Evolutionary conservation across 371 early-diverging fungal genomes (phyloP).

Genomic region (Rhizopus microsporus): DNA sequence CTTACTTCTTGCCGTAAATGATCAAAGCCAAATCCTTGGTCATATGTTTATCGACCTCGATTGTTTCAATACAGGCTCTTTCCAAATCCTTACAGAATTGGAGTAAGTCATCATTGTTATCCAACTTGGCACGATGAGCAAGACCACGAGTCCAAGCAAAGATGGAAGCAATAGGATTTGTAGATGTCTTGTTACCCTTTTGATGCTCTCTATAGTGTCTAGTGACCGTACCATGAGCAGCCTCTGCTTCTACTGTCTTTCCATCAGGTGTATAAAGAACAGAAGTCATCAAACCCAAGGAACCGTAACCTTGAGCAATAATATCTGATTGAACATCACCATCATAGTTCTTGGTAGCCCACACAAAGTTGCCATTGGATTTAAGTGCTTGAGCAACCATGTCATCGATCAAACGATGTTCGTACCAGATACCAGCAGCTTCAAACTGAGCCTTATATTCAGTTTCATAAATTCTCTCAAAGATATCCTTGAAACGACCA

Average conservation of each 20-base stretch:
- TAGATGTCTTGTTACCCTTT: slow-evolving; percentile 86
- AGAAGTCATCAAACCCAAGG: slow-evolving; percentile 95
- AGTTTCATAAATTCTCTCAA: slow-evolving; percentile 84
- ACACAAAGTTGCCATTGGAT: slow-evolving; percentile 92
- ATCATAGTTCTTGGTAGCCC: slow-evolving; percentile 97
- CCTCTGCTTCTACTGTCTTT: slow-evolving; percentile 94
- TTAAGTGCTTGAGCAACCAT: slow-evolving; percentile 98
- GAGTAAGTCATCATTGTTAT: slow-evolving; percentile 74
- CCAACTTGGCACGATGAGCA: slow-evolving; percentile 93
- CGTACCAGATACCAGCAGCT: slow-evolving; percentile 87
- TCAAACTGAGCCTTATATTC: slow-evolving; percentile 76
- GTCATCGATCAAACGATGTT: slow-evolving; percentile 97
- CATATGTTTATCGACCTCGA: slow-evolving; percentile 85
- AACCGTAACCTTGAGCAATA: slow-evolving; percentile 92
- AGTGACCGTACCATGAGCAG: slow-evolving; percentile 97
- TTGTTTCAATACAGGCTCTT: slow-evolving; percentile 85
- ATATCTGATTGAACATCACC: slow-evolving; percentile 95
- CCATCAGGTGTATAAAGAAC: slow-evolving; percentile 94
- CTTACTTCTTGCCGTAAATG: slow-evolving; percentile 85
- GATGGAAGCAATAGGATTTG: slow-evolving; percentile 97
- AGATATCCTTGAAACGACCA: slow-evolving; percentile 98
- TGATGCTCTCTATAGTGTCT: slow-evolving; percentile 97
- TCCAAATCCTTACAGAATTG: slow-evolving; percentile 84
- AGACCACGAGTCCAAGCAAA: slow-evolving; percentile 98
- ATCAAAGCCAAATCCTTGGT: slow-evolving; percentile 97